Evolutionary conservation across 179 eudicot genomes (phyloP).

Genomic region (Silene coronaria): DNA sequence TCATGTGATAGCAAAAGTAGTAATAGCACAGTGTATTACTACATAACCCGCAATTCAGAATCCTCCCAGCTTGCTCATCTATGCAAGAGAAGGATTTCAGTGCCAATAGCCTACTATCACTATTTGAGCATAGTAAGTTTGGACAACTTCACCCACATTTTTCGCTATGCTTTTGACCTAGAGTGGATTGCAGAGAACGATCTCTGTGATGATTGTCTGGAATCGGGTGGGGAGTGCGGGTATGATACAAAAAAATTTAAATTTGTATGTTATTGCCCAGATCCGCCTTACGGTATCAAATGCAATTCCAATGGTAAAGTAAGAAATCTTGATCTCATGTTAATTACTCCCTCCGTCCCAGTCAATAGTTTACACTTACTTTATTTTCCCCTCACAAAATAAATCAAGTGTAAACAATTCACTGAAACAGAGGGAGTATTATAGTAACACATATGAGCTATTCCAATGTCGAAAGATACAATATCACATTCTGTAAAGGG

Average conservation of each 20-base stretch:
- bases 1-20: neutral
- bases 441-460: no score
- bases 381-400: no score
- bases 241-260: neutral
- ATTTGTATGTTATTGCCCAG: neutral
- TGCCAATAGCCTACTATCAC: neutral
- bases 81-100: neutral
- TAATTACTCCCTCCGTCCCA: no score
- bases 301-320: neutral
- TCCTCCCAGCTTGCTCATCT: neutral
- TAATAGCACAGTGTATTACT: neutral
- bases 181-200: slow-evolving; percentile 5
- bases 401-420: no score
- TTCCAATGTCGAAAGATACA: no score
- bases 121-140: neutral
- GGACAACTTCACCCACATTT: neutral
- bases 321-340: neutral
- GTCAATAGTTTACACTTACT: no score
- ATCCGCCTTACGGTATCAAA: neutral
- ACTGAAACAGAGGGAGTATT: no score
- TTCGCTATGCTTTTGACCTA: neutral
- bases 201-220: neutral
- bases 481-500: no score
- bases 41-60: neutral
- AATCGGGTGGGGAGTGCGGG: neutral